These are phyloP conservation scores for Cupressus sempervirens DNA, from an alignment of 75 land plant species.

Conservation along the genomic window DNA sequence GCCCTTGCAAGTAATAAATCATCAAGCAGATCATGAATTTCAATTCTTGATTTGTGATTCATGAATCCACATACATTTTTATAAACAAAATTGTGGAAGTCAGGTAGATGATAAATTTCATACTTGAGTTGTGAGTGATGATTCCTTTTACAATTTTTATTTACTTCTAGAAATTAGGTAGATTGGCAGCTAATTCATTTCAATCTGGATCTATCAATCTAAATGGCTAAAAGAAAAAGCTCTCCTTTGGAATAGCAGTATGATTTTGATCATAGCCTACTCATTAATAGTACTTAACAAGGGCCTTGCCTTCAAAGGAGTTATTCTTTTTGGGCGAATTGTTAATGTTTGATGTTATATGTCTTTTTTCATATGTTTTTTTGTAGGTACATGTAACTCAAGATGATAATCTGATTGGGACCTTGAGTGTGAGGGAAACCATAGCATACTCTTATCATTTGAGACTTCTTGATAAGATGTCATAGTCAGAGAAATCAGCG, in stretches of 20 bases:
- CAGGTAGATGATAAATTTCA: too few species aligned
- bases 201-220: slow-evolving; percentile 75
- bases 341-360: background rate
- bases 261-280: background rate
- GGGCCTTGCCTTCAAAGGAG: background rate
- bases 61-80: background rate
- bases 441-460: slow-evolving; percentile 77
- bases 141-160: too few species aligned
- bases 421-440: slow-evolving; percentile 81
- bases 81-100: too few species aligned
- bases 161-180: slow-evolving; percentile 20
- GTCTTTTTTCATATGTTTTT: slow-evolving; percentile 1
- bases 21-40: background rate
- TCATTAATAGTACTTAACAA: too few species aligned
- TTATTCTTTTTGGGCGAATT: background rate
- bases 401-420: slow-evolving; percentile 84
- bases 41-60: background rate
- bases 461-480: slow-evolving; percentile 72
- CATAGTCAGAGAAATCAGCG: slow-evolving; percentile 62
- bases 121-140: too few species aligned
- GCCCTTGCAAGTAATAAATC: slow-evolving; percentile 45
- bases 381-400: slow-evolving; percentile 92
- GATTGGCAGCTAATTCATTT: slow-evolving; percentile 78
- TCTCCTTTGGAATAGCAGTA: slow-evolving; percentile 88
- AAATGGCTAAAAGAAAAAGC: slow-evolving; percentile 73